Conservation (phyloP, 1,284 basidiomycete species). For the Hemileia vastatrix region DNA sequence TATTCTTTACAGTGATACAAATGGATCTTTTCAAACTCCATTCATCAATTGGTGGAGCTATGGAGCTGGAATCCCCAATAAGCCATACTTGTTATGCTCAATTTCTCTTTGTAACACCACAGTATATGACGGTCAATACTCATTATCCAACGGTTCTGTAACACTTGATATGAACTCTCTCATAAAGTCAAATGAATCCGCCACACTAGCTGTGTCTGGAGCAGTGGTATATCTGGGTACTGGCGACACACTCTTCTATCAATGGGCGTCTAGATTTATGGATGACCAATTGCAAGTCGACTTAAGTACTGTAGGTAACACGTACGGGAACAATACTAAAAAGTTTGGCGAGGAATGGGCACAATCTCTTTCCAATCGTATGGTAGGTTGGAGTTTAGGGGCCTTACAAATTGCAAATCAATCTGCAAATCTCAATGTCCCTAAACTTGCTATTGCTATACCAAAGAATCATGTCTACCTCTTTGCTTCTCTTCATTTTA, state of each 20-base stretch:
- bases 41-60: not conserved
- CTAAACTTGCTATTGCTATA: not conserved
- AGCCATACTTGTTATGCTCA: not conserved
- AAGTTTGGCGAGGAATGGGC: not conserved
- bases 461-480: not conserved
- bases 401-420: not conserved
- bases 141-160: not conserved
- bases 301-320: not conserved
- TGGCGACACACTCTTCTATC: not conserved
- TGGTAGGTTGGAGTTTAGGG: not conserved
- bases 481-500: not conserved
- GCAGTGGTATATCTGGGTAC: not conserved
- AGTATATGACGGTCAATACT: not conserved
- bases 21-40: not conserved
- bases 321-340: not conserved
- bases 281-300: conserved; percentile 1
- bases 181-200: not conserved
- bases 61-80: not conserved
- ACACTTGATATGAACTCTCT: not conserved
- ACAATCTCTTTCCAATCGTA: not conserved
- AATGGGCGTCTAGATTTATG: not conserved
- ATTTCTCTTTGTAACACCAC: not conserved
- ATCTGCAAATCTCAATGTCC: not conserved
- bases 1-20: not conserved
- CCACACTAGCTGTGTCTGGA: not conserved